Base-by-base conservation (phyloP, 2,329 filamentous ascomycete genomes). In the Endothia cerciana region DNA sequence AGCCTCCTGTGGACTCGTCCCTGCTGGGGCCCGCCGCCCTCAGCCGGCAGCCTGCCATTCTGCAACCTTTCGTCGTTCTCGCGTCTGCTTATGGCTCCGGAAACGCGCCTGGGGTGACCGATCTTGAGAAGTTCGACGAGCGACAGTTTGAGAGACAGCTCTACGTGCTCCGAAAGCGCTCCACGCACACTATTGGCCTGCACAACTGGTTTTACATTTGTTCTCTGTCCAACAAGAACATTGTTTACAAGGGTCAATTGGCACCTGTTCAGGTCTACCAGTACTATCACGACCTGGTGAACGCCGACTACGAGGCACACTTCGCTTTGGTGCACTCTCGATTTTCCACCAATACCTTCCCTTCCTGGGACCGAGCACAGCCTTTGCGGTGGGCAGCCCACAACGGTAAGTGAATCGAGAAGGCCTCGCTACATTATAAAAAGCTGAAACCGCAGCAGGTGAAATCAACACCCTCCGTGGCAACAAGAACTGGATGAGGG, bases 401-500 rank as follows among this genome's bases (percentile, higher is more conserved):
- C 84, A 98, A 98, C 78, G 94, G 94, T 84, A 81, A 71, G 77
- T 70, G 68, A 74, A 72, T 70, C 68, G 67, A n/a, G 41, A 38
- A 58, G 36, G 17, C 4, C 10, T 11, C 25, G 11, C 5, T 63
- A 62, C 15, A 30, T 4, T 5, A 13, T 30, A 40, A 30, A 10
- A 40, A 15, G 63, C 70, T 74, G 71, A 73, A 64, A 57, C 65
- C 25, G 61, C 63, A 64, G 71, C 73, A 85, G 83, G 83, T 84
- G 94, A 98, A 82, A 98, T 98, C 77, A 98, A 98, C 80, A 98
- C 94, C 1, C 83, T 98, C 69, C 91, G 94, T 76, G 94, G 94
- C 68, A 98, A 98, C 84, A 98, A 98, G 86, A 98, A 98, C 81
- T 98, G 94, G 94, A 98, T 98, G 94, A 91, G 94, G 72, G 94